These are phyloP conservation scores for Dendrocalamus sinicus DNA, from an alignment of 176 grass and related monocot species.

Conservation along the genomic window DNA sequence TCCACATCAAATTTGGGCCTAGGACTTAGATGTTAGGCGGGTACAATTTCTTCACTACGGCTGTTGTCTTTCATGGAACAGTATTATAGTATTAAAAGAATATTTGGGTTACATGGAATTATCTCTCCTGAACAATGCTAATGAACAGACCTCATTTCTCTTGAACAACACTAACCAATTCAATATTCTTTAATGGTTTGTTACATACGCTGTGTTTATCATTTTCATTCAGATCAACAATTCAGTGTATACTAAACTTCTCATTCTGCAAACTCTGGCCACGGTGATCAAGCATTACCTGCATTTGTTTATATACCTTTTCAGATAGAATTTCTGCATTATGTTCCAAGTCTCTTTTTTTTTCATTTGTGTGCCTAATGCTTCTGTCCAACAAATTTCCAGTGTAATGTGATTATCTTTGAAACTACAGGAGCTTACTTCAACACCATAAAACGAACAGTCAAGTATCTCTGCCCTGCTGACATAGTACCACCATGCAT, in stretches of 20 bases:
- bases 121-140: not conserved
- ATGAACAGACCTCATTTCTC: not conserved
- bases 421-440: slow-evolving; percentile 83
- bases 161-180: not conserved
- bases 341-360: not conserved
- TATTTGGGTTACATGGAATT: slow-evolving; percentile 8
- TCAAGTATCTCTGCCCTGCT: slow-evolving; percentile 85
- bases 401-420: slow-evolving; percentile 29
- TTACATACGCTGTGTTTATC: not conserved
- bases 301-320: not conserved
- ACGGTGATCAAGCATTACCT: not conserved
- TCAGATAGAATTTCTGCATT: not conserved
- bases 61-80: slow-evolving; percentile 9
- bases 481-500: slow-evolving; percentile 95
- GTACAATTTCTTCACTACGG: not conserved
- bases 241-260: not conserved
- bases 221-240: not conserved
- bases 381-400: not conserved
- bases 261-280: not conserved
- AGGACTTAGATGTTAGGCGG: not conserved
- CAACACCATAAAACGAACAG: slow-evolving; percentile 95
- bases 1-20: not conserved
- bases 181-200: not conserved
- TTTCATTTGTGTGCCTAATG: not conserved
- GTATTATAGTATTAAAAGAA: not conserved